Percentiles rank a stretch among this genome's conserved stretches.
Conservation (phyloP, 2,329 filamentous ascomycete genomes). For the Aspergillus pseudoterreus region DNA sequence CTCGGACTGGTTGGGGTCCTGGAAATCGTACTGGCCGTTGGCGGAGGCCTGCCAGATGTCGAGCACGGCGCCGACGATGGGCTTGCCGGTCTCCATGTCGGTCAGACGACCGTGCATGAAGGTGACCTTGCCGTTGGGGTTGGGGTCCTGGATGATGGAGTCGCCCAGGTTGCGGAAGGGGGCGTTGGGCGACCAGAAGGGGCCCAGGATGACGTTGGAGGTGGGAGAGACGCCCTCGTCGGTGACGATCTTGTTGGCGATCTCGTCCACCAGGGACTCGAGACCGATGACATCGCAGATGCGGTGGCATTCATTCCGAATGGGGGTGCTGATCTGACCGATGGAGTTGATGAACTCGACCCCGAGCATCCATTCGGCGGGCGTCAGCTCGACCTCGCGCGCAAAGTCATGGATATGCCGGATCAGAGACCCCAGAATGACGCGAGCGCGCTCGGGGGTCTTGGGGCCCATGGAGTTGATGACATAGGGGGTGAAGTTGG, state of each 20-base stretch:
- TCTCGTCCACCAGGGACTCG: constrained; percentile 74
- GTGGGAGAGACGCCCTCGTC: constrained; percentile 62
- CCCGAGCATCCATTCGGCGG: constrained; percentile 72
- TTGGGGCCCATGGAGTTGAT: constrained; percentile 70
- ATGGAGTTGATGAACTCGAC: constrained; percentile 73
- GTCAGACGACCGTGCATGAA: constrained; percentile 67
- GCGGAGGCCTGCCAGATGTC: constrained; percentile 76
- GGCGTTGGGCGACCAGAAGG: constrained; percentile 73
- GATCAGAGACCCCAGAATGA: constrained; percentile 63
- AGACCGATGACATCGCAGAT: constrained; percentile 71
- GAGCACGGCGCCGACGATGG: constrained; percentile 65
- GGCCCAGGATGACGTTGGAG: constrained; percentile 72
- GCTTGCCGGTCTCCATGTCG: constrained; percentile 62
- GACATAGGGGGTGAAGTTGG: constrained; percentile 70
- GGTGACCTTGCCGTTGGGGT: constrained; percentile 55
- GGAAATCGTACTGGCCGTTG: constrained; percentile 74
- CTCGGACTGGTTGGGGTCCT: constrained; percentile 67
- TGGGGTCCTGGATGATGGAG: constrained; percentile 62
- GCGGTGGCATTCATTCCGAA: constrained; percentile 70
- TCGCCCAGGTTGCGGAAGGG: constrained; percentile 67
- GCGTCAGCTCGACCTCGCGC: constrained; percentile 71
- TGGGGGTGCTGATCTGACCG: constrained; percentile 64
- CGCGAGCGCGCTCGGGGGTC: constrained; percentile 60
- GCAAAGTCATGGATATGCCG: constrained; percentile 74
- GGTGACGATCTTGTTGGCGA: constrained; percentile 64